Evolutionary conservation across 2,329 filamentous ascomycete species (phyloP).

Genomic region (Calonectria ilicicola): DNA sequence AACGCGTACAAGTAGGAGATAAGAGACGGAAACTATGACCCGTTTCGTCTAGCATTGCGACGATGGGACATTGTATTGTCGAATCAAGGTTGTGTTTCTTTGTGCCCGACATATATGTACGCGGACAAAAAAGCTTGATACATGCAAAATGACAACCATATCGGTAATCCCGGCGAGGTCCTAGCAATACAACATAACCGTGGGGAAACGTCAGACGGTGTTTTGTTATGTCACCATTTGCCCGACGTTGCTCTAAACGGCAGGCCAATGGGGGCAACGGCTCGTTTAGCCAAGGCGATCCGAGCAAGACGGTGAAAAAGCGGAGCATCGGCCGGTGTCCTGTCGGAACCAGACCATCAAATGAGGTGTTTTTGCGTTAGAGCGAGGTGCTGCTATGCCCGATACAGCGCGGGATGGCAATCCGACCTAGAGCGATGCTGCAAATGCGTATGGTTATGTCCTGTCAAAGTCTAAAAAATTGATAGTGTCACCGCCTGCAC

Average conservation of each 20-base stretch:
- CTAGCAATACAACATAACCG: neutral
- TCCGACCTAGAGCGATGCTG: neutral
- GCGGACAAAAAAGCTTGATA: neutral
- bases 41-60: neutral
- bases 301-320: neutral
- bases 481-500: slow-evolving; percentile 24
- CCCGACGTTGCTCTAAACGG: slow-evolving; percentile 3
- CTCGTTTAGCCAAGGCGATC: neutral
- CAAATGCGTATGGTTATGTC: slow-evolving; percentile 1
- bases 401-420: neutral
- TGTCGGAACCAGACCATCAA: neutral
- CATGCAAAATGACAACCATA: neutral
- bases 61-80: slow-evolving; percentile 8
- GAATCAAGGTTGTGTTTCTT: neutral
- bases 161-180: neutral
- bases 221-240: neutral
- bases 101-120: neutral
- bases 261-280: neutral
- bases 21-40: neutral
- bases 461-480: slow-evolving; percentile 6
- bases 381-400: neutral
- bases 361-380: neutral
- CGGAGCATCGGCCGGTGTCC: neutral
- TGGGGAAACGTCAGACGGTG: neutral
- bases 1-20: neutral